A percentile compares a stretch with the other conserved stretches of the same genome.
Evolutionary conservation across 176 grass and related monocot genomes (phyloP).

Genomic region (Triticum timopheevii): DNA sequence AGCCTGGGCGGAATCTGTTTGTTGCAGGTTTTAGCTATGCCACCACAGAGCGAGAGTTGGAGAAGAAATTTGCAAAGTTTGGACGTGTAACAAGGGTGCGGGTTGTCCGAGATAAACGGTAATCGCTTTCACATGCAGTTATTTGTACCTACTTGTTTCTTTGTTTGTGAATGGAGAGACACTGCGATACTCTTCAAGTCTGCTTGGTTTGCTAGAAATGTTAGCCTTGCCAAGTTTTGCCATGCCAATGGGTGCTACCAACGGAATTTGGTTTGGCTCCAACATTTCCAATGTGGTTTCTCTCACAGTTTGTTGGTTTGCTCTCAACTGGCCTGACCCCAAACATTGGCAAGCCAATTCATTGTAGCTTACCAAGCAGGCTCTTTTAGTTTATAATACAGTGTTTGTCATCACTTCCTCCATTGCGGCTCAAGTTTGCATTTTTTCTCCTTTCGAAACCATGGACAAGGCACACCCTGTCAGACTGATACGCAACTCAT

Average conservation of each 20-base stretch:
- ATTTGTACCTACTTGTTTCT: slow-evolving; percentile 15
- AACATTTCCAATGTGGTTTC: background rate
- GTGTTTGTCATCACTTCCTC: background rate
- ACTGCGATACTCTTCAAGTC: background rate
- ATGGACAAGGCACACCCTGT: background rate
- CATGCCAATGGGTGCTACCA: background rate
- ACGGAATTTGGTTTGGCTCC: background rate
- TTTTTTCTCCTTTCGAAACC: background rate
- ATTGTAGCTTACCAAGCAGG: background rate
- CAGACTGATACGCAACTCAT: background rate
- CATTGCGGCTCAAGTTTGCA: slow-evolving; percentile 7
- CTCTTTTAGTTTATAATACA: background rate
- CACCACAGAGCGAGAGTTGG: slow-evolving; percentile 86
- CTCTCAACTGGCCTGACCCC: background rate
- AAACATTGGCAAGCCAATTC: background rate
- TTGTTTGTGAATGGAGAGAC: background rate
- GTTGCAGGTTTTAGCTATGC: slow-evolving; percentile 94
- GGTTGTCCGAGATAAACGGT: slow-evolving; percentile 79
- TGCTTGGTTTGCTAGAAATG: background rate
- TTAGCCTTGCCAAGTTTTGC: background rate
- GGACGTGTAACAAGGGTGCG: slow-evolving; percentile 77
- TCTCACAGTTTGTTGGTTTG: background rate
- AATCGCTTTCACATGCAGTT: slow-evolving; percentile 29
- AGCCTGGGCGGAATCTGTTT: slow-evolving; percentile 81
- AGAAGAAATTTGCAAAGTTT: slow-evolving; percentile 81